Percentiles rank a stretch among this genome's conserved stretches.
phyloP scores from a whole-genome alignment of 371 early-diverging fungal genomes.

The Circinella minor region DNA sequence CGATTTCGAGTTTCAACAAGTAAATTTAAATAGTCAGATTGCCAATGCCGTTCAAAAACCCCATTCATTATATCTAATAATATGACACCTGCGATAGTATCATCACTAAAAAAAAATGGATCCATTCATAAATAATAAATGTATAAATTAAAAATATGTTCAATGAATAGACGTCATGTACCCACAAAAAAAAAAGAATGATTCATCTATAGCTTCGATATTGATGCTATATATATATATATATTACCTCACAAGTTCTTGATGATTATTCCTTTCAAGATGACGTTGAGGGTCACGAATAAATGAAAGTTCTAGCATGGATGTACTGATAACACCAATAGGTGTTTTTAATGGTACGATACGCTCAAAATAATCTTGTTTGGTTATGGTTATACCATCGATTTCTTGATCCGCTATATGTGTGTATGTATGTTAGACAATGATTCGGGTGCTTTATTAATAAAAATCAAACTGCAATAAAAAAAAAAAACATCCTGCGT shows the following conservation, averaged over 20 bases:
- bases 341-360: constrained; percentile 23
- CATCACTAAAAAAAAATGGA: not conserved
- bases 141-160: no score
- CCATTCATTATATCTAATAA: not conserved
- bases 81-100: not conserved
- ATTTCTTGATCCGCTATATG: constrained; percentile 5
- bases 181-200: no score
- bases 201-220: no score
- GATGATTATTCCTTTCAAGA: constrained; percentile 2
- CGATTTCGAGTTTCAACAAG: not conserved
- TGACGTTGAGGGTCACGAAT: constrained; percentile 17
- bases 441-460: not conserved
- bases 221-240: not conserved
- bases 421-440: not conserved
- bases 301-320: constrained; percentile 9
- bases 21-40: not conserved
- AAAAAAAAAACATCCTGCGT: not conserved
- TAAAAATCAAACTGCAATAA: not conserved
- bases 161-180: no score
- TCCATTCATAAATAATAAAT: not conserved
- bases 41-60: not conserved
- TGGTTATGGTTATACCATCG: constrained; percentile 18
- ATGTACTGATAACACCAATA: constrained; percentile 14
- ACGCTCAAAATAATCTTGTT: constrained; percentile 20
- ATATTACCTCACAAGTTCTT: not conserved